Evolutionary conservation across 2,329 filamentous ascomycete species (phyloP), one percentile per base, ranked within the genome.

Genomic region (Penicillium vulpinum): DNA sequence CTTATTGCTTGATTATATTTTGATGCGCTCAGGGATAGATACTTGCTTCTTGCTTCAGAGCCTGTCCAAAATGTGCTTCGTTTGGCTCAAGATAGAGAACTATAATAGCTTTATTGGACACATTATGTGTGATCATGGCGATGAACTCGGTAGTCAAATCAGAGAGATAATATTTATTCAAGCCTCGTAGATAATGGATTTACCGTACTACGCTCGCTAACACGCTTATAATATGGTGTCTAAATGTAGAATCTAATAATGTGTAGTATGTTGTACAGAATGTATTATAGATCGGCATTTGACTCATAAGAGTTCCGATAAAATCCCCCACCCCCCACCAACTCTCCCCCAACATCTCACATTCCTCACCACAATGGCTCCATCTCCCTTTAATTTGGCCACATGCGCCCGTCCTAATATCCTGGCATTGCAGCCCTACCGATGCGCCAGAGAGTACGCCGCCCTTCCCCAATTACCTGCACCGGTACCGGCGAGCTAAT

Each of bases 331-430:
- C 40, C 41, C 53, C 53, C 40, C 53, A 35, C 28, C 33, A 39
- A 40, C 44, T 33, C 16, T 31, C 11, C 24, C 8, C 31, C 43
- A 28, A 26, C 47, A 24, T 29, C 28, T 49, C 29, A 39, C 53
- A 45, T 33, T 44, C 53, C 28, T 55, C 38, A 51, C 52, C 66
- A 71, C 64, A 62, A 77, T 77, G 75, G 65, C 74, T 46, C 49
- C 63, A 35, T 81, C 84, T 33, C 79, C 87, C 31, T 92, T 92
- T 74, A 84, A 91, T 70, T 78, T 93, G 50, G 78, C 88, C 66
- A 88, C 83, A 60, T 92, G 89, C 70, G 89, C 88, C 39, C 83
- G 90, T 65, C 82, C 87, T 41, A 93, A 92, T 74, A 92, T 93
- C 59, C 77, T 92, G 62, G 81, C 87, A 61, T 79, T 93, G 46